phyloP scores from a whole-genome alignment of 352 stramenopile genomes.

The Thraustotheca clavata region DNA sequence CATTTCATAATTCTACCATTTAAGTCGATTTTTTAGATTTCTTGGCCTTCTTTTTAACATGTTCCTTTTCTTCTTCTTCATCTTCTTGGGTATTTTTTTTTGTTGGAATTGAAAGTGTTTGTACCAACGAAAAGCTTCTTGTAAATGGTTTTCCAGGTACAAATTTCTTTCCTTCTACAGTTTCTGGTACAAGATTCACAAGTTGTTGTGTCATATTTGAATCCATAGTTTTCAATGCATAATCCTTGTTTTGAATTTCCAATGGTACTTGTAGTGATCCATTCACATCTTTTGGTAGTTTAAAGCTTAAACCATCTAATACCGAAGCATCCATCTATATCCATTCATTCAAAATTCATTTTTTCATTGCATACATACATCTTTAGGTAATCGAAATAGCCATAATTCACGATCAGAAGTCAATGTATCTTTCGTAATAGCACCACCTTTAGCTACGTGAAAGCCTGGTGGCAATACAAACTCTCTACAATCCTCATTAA shows the following conservation, averaged over 20 bases:
- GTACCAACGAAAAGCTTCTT: slow-evolving; percentile 12
- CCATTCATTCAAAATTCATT: background rate
- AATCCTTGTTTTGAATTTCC: background rate
- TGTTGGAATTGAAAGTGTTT: slow-evolving; percentile 3
- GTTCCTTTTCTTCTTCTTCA: background rate
- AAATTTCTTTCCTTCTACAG: slow-evolving; percentile 9
- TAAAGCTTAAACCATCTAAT: slow-evolving; percentile 11
- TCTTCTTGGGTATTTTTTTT: background rate
- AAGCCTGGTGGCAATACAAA: slow-evolving; percentile 21
- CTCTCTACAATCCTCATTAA: slow-evolving; percentile 7
- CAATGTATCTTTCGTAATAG: background rate
- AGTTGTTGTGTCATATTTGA: background rate
- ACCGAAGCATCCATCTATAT: slow-evolving; percentile 17
- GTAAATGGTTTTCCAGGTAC: slow-evolving; percentile 19
- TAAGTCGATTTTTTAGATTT: background rate
- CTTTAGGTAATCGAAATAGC: slow-evolving; percentile 40
- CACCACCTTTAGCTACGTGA: slow-evolving; percentile 3
- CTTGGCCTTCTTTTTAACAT: slow-evolving; percentile 20
- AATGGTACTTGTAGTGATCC: slow-evolving; percentile 15
- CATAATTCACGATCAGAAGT: slow-evolving; percentile 28
- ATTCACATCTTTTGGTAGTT: slow-evolving; percentile 16
- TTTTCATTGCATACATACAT: slow-evolving; percentile 21
- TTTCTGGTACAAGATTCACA: slow-evolving; percentile 17
- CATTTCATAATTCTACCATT: slow-evolving; percentile 8
- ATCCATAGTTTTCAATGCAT: slow-evolving; percentile 8